A percentile compares a stretch with the other conserved stretches of the same genome.
These are phyloP conservation scores for Citrus mangshanensis DNA, from an alignment of 345 rosid genomes.

Conservation along the genomic window DNA sequence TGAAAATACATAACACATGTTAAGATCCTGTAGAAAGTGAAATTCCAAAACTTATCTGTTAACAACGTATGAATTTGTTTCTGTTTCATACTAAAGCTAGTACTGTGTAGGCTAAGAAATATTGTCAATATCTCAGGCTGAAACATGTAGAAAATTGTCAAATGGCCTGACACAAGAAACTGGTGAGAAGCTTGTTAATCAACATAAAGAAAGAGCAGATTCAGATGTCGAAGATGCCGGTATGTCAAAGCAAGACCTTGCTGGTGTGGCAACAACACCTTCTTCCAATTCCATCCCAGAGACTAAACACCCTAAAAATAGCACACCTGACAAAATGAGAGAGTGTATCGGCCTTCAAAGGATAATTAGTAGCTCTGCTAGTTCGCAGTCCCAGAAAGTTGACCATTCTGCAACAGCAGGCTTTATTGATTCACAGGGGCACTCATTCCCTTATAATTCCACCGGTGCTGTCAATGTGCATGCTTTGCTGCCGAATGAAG, in stretches of 20 bases:
- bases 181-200: background rate
- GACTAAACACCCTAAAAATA: background rate
- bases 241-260: background rate
- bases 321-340: background rate
- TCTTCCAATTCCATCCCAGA: constrained; percentile 5
- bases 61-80: background rate
- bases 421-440: background rate
- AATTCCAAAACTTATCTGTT: background rate
- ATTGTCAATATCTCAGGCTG: constrained; percentile 6
- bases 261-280: background rate
- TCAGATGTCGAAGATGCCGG: background rate
- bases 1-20: background rate
- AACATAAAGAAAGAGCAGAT: background rate
- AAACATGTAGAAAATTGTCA: background rate
- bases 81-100: background rate
- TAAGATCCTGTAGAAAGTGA: background rate
- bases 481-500: background rate
- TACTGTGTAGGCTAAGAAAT: constrained; percentile 6
- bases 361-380: background rate
- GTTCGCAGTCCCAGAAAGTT: background rate
- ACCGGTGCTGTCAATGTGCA: background rate
- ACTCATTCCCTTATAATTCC: constrained; percentile 2
- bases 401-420: background rate
- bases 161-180: background rate
- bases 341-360: background rate